Conservation (phyloP, 305 asterid species). For the Rubia balearica region DNA sequence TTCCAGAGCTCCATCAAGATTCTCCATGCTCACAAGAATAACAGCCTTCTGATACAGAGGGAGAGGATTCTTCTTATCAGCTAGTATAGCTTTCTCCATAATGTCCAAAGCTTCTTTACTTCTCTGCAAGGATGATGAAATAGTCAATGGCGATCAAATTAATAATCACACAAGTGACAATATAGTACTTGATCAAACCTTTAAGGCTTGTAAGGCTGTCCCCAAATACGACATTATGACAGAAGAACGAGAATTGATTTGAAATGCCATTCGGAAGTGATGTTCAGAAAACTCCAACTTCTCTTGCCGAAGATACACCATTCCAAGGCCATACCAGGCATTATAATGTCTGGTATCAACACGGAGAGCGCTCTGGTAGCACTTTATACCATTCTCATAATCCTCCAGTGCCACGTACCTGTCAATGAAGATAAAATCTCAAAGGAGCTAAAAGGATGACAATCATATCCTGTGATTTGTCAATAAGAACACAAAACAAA, state of each 20-base stretch:
- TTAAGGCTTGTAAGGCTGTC: constrained; percentile 73
- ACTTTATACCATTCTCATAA: constrained; percentile 78
- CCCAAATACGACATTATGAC: constrained; percentile 94
- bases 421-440: constrained; percentile 22
- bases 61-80: constrained; percentile 94
- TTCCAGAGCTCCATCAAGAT: constrained; percentile 73
- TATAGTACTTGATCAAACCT: constrained; percentile 38
- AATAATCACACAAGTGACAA: background rate
- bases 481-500: background rate
- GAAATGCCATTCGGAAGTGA: constrained; percentile 83
- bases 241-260: constrained; percentile 81
- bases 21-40: constrained; percentile 79
- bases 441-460: constrained; percentile 4
- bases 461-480: background rate
- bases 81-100: constrained; percentile 80
- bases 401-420: constrained; percentile 88
- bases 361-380: constrained; percentile 81
- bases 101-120: constrained; percentile 72
- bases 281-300: constrained; percentile 90
- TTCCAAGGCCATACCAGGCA: constrained; percentile 99
- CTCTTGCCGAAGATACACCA: constrained; percentile 91
- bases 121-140: constrained; percentile 37
- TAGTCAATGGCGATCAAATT: background rate
- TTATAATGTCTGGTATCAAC: constrained; percentile 88
- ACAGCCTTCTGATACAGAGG: constrained; percentile 95